Conservation (phyloP, 208 protist species). For the Leishmania tropica region DNA sequence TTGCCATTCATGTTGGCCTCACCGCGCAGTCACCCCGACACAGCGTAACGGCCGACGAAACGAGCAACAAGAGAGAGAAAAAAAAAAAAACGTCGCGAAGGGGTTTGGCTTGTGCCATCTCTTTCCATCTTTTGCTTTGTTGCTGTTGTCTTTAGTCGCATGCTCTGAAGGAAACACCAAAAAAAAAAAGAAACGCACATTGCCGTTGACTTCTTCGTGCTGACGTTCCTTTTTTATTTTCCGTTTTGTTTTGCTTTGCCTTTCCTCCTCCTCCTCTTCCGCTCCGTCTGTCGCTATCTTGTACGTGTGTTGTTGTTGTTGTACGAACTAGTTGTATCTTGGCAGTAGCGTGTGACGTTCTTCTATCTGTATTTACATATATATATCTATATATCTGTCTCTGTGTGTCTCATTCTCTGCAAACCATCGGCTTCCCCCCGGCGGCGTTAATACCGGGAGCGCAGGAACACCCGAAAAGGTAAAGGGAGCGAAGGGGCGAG, state of each 20-base stretch:
- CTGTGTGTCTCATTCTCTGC: background rate
- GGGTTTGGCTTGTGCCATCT: too few species aligned
- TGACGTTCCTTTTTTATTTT: background rate
- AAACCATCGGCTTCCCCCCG: background rate
- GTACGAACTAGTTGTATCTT: background rate
- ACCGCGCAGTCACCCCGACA: too few species aligned
- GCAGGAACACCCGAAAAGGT: background rate
- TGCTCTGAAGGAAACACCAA: too few species aligned
- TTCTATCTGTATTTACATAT: background rate
- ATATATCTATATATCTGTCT: background rate
- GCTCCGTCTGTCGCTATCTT: background rate
- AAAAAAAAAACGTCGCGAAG: too few species aligned
- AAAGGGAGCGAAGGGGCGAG: background rate
- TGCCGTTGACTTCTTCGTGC: background rate
- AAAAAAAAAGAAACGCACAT: too few species aligned
- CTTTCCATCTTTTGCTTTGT: too few species aligned
- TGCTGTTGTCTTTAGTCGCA: too few species aligned
- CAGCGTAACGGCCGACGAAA: too few species aligned
- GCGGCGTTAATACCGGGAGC: background rate
- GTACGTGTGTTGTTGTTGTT: constrained; percentile 3
- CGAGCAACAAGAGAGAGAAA: too few species aligned
- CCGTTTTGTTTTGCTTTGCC: background rate
- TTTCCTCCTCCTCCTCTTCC: background rate
- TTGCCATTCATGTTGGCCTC: too few species aligned
- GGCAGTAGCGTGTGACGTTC: too few species aligned